A percentile compares a stretch with the other conserved stretches of the same genome.
Evolutionary conservation across 495 filamentous ascomycete species (phyloP).

Genomic region (Collariella sp.): DNA sequence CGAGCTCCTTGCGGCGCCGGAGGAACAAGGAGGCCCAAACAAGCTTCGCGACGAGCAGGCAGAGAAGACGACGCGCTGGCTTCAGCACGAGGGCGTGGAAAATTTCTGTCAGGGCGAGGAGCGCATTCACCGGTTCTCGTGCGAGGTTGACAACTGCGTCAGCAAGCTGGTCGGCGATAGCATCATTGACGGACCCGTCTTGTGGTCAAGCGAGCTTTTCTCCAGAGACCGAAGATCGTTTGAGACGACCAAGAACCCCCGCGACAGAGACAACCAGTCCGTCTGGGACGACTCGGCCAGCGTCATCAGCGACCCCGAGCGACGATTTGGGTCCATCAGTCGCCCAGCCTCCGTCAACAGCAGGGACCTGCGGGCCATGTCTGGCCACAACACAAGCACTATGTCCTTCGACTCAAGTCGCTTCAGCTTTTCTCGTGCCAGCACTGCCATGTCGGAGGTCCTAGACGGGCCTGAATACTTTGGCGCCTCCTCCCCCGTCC

Average conservation of each 20-base stretch:
- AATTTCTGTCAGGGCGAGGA: constrained; percentile 97
- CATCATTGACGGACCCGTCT: constrained; percentile 75
- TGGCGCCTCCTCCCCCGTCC: constrained; percentile 55
- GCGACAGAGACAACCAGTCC: constrained; percentile 30
- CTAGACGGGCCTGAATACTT: constrained; percentile 65
- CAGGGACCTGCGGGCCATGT: constrained; percentile 46
- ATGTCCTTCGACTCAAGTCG: constrained; percentile 58
- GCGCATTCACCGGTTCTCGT: constrained; percentile 86
- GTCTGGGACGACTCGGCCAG: constrained; percentile 48
- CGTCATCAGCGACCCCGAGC: constrained; percentile 44
- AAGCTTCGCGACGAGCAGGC: constrained; percentile 96
- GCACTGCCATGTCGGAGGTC: constrained; percentile 50
- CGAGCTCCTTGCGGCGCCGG: constrained; percentile 73
- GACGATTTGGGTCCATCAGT: constrained; percentile 30
- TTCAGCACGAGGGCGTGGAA: constrained; percentile 71
- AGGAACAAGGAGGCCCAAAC: constrained; percentile 81
- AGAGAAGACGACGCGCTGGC: constrained; percentile 75
- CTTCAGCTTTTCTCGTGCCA: constrained; percentile 49
- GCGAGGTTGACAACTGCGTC: constrained; percentile 81
- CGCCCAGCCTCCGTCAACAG: constrained; percentile 29
- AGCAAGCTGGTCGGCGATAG: constrained; percentile 80
- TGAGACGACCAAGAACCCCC: constrained; percentile 49
- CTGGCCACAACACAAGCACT: constrained; percentile 48
- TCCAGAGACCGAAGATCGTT: constrained; percentile 67
- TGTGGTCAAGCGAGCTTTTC: constrained; percentile 90